A percentile compares a stretch with the other conserved stretches of the same genome.
Conservation (phyloP, 257 asterid species). For the Hygrophila difformis region DNA sequence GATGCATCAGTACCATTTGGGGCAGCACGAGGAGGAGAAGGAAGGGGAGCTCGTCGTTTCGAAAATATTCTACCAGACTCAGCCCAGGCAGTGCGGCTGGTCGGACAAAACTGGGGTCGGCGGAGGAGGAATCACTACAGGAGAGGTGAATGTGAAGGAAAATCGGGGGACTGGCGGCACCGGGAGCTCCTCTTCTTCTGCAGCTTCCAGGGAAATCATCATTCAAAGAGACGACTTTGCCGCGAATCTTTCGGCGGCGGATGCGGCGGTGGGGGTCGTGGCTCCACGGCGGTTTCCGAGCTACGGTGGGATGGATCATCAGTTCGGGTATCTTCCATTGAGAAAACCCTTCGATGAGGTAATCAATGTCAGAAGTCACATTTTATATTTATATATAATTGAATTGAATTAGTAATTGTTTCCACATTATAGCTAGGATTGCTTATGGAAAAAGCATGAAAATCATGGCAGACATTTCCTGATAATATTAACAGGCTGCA, state of each 20-base stretch:
- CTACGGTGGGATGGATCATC: conserved; percentile 39
- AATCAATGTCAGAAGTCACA: conserved; percentile 1
- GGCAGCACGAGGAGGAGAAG: conserved; percentile 83
- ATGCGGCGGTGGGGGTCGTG: conserved; percentile 18
- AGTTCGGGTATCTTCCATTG: conserved; percentile 59
- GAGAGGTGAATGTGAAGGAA: conserved; percentile 22
- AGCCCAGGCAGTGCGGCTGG: conserved; percentile 91
- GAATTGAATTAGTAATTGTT: conserved; percentile 14
- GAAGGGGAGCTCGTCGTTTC: conserved; percentile 97
- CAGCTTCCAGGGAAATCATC: conserved; percentile 45
- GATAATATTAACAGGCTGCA: conserved; percentile 34
- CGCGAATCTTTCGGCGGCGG: no score
- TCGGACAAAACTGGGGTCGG: conserved; percentile 26
- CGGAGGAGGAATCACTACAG: not conserved
- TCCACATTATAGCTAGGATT: conserved; percentile 25
- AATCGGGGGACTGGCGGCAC: conserved; percentile 42
- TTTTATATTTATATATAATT: no score
- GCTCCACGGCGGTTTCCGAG: conserved; percentile 28
- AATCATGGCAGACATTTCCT: conserved; percentile 35
- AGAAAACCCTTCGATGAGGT: conserved; percentile 83
- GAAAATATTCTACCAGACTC: conserved; percentile 88
- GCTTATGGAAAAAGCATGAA: conserved; percentile 37
- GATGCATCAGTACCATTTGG: conserved; percentile 94
- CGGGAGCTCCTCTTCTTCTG: conserved; percentile 38
- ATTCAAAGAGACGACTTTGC: conserved; percentile 46